Conservation (phyloP, 202 grass and related monocot genomes). For the Dendrocalamus latiflorus region DNA sequence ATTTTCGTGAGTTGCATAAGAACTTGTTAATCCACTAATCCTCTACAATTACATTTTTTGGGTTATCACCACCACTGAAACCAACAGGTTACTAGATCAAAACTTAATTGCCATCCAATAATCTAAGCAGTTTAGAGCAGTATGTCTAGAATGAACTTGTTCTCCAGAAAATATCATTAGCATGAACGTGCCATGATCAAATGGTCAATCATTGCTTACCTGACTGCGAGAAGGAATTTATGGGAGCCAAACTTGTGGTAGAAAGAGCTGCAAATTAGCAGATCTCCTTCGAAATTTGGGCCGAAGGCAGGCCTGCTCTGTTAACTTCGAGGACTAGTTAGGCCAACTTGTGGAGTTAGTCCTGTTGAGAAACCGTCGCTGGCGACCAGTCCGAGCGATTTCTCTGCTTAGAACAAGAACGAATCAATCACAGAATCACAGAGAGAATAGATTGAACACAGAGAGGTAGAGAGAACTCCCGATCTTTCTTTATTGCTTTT, state of each 20-base stretch:
- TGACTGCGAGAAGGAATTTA: background rate
- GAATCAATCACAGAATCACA: no score
- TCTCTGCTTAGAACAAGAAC: no score
- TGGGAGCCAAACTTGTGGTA: background rate
- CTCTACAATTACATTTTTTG: background rate
- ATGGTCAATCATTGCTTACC: no score
- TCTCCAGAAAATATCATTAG: background rate
- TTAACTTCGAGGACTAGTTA: background rate
- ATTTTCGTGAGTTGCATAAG: no score
- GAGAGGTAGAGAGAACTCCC: no score
- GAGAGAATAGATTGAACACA: no score
- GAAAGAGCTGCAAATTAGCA: background rate
- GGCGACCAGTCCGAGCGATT: no score
- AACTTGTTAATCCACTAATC: no score
- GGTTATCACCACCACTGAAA: background rate
- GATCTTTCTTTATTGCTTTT: no score
- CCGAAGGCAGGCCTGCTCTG: background rate
- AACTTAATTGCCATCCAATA: background rate
- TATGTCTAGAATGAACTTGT: background rate
- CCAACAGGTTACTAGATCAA: background rate
- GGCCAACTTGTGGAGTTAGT: background rate
- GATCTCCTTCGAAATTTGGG: background rate
- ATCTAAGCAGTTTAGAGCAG: background rate
- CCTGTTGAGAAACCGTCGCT: no score
- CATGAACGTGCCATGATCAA: background rate